Conservation (phyloP, 768 basidiomycete species). For the Tylopilus plumbeoviolaceoides region DNA sequence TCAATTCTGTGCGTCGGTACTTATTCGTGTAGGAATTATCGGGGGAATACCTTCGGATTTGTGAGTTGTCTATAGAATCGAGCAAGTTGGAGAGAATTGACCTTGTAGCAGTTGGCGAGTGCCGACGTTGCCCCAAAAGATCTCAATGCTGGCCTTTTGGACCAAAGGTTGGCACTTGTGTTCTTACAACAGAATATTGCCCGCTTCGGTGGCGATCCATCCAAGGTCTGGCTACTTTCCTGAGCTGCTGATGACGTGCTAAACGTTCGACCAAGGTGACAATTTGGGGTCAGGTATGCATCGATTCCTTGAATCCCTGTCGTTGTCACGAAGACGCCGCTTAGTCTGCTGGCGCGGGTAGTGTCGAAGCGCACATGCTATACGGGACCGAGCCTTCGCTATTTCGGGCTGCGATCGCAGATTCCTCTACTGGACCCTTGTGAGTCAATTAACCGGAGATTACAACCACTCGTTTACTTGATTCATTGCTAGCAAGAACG, state of each 20-base stretch:
- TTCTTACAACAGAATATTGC: slow-evolving; percentile 66
- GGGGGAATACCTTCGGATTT: slow-evolving; percentile 17
- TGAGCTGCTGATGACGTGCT: not conserved
- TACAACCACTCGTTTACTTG: not conserved
- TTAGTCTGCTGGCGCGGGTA: slow-evolving; percentile 18
- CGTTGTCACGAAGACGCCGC: not conserved
- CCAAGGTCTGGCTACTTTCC: slow-evolving; percentile 35
- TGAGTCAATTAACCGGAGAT: slow-evolving; percentile 1
- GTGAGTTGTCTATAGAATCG: not conserved
- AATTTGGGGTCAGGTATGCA: slow-evolving; percentile 17
- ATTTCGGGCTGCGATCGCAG: slow-evolving; percentile 16
- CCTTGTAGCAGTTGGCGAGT: slow-evolving; percentile 42
- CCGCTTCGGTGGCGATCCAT: slow-evolving; percentile 60
- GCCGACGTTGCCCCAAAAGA: slow-evolving; percentile 41
- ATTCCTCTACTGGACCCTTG: slow-evolving; percentile 20
- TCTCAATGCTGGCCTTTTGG: slow-evolving; percentile 56
- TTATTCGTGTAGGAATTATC: slow-evolving; percentile 11
- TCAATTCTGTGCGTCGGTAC: not conserved
- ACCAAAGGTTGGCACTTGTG: slow-evolving; percentile 53
- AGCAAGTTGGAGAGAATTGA: not conserved
- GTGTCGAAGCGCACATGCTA: slow-evolving; percentile 12
- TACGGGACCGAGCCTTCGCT: slow-evolving; percentile 5
- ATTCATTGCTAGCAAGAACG: slow-evolving; percentile 42
- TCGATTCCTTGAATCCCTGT: not conserved
- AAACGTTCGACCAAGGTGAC: slow-evolving; percentile 9